phyloP scores from a whole-genome alignment of 345 rosid genomes.

The Gossypium raimondii region DNA sequence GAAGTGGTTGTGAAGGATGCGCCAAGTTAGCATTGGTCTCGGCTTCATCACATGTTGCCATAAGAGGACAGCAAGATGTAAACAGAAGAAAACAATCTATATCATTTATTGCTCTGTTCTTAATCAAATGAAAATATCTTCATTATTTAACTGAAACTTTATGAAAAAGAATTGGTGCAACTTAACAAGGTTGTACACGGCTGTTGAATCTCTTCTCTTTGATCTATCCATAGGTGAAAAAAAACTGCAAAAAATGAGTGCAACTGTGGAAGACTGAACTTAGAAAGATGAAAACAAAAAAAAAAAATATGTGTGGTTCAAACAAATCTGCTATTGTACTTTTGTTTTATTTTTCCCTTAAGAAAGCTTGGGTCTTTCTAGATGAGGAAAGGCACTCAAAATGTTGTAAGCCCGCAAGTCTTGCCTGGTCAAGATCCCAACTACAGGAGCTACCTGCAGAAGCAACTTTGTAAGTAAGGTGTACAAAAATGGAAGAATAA shows the following conservation, averaged over 20 bases:
- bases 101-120: neutral
- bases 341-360: constrained; percentile 21
- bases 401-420: constrained; percentile 72
- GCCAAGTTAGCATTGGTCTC: neutral
- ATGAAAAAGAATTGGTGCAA: constrained; percentile 15
- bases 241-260: constrained; percentile 35
- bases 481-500: neutral
- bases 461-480: neutral
- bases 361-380: constrained; percentile 43
- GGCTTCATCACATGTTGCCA: neutral
- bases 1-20: neutral
- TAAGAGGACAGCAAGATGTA: constrained; percentile 5
- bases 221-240: neutral
- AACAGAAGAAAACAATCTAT: neutral
- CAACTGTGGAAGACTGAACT: constrained; percentile 14
- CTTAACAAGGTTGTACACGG: constrained; percentile 15
- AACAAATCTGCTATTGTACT: constrained; percentile 9
- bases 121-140: constrained; percentile 3
- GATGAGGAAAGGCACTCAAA: constrained; percentile 63
- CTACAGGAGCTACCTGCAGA: constrained; percentile 57
- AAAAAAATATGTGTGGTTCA: constrained; percentile 14
- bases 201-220: constrained; percentile 13
- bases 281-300: neutral
- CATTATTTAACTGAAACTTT: constrained; percentile 1
- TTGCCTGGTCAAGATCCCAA: constrained; percentile 83